Base-by-base conservation (phyloP, 129 eudicot species). In the sunflower (Helianthus annuus) region DNA sequence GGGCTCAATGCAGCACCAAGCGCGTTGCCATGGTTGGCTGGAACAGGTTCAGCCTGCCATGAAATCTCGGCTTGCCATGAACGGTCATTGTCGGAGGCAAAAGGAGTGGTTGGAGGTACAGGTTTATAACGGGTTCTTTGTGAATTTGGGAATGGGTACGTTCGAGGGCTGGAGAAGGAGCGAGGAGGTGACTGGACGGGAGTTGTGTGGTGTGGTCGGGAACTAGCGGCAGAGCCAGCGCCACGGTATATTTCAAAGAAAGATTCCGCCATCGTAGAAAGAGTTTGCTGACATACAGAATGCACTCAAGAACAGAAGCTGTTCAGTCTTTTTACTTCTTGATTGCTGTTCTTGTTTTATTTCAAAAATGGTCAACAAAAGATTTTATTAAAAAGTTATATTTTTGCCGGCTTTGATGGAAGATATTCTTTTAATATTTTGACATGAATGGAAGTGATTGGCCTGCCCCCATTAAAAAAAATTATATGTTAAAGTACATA, bases 11-110 rank as follows among this genome's bases (percentile, higher is more conserved):
- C 92, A 15, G 88, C 86, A 71, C 96, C 86, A 69, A 89, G 85
- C 62, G 62, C 80, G n/a, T 27, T 74, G 59, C 54, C 53, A 29
- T 82, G 83, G 42, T 60, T 74, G 38, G 86, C 86, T 62, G 56
- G 81, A 5, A 79, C 58, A 14, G 96, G 87, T 58, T 82, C 82
- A 27, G 82, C 76, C 76, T 80, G 89, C 96, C 92, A 89, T 5
- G 92, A 86, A n/a, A 89, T 79, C 73, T 86, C 92, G 3, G 68
- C 82, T 71, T 86, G 88, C 96, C 96, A 89, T 1, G 96, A 89
- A 48, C 70, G 75, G 82, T 89, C 92, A 48, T 72, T 68, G 74
- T 86, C 88, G 4, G 96, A 71, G 69, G 90, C 92, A 42, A 89
- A 89, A 27, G 96, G 96, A 56, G 89, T 71, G 63, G 83, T 17